phyloP scores from a whole-genome alignment of 441 rosid genomes.

The Aleurites moluccanus region DNA sequence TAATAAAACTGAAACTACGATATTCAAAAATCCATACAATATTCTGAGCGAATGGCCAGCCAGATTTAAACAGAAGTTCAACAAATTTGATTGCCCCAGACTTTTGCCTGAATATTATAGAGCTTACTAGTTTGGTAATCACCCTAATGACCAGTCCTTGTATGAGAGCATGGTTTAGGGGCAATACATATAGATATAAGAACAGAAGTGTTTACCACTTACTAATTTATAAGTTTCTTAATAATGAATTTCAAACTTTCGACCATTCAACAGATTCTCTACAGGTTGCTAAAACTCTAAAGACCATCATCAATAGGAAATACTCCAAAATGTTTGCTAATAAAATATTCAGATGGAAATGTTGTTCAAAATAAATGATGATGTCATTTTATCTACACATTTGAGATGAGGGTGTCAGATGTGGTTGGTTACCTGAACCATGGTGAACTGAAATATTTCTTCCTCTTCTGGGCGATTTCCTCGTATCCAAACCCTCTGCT shows the following conservation, averaged over 20 bases:
- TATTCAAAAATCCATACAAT: not conserved
- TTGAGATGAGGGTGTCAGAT: not conserved
- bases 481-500: constrained; percentile 81
- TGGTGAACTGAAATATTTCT: constrained; percentile 81
- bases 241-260: not conserved
- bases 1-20: not conserved
- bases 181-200: not conserved
- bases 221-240: not conserved
- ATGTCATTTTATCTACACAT: not conserved
- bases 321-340: no score
- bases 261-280: not conserved
- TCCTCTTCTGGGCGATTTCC: constrained; percentile 90
- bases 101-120: not conserved
- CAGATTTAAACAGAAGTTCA: not conserved
- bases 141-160: not conserved
- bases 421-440: constrained; percentile 65
- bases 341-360: constrained; percentile 1
- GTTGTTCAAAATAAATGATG: not conserved
- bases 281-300: not conserved
- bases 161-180: not conserved
- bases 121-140: not conserved
- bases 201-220: not conserved
- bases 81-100: not conserved
- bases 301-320: not conserved
- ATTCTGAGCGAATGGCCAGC: not conserved